Base-by-base conservation (phyloP, 2,329 filamentous ascomycete species). In the Aureobasidium sp. region DNA sequence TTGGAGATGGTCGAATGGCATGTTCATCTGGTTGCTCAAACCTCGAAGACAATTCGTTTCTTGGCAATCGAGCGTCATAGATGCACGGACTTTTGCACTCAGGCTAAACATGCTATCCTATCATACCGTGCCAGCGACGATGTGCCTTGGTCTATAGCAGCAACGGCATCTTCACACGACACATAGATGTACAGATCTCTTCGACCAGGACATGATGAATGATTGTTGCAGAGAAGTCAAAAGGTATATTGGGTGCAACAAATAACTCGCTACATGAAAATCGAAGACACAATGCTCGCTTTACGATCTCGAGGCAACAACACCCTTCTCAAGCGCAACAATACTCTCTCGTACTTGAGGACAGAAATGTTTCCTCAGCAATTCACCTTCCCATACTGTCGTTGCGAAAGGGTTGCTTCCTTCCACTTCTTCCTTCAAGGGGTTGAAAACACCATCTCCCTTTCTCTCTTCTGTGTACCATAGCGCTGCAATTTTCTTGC, bases 391-490 rank as follows among this genome's bases (percentile, higher is more conserved):
- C 94, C 93, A 99, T 0, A 95, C 82, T 0, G 91, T 97, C 5
- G 86, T 85, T 0, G 92, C 89, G 74, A 94, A 96, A 0, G 93
- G 91, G 75, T 97, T 97, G 67, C 88, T 92, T 8, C 84, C 86
- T 74, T 97, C 93, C 3, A 95, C 83, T 65, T 87, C 89, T 32
- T 82, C 81, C 48, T 85, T 85, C 47, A 87, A 73, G 0, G 91
- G 81, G 5, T 61, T 49, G 70, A 90, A 97, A 1, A 87, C 84
- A 2, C 94, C 94, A 72, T 97, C 93, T 7, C 93, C 93, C 72
- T 90, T 89, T 54, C 93, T 82, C 78, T 97, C 94, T 72, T 97
- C 93, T 0, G 91, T 96, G 69, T 95, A 86, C 93, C 94, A 99
- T 64, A 99, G 75, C n/a, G 87, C 85, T 41, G 84, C 84, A 47